Percentiles rank a stretch among this genome's conserved stretches.
Conservation (phyloP, 2,329 filamentous ascomycete species). For the Phialophora expanda region DNA sequence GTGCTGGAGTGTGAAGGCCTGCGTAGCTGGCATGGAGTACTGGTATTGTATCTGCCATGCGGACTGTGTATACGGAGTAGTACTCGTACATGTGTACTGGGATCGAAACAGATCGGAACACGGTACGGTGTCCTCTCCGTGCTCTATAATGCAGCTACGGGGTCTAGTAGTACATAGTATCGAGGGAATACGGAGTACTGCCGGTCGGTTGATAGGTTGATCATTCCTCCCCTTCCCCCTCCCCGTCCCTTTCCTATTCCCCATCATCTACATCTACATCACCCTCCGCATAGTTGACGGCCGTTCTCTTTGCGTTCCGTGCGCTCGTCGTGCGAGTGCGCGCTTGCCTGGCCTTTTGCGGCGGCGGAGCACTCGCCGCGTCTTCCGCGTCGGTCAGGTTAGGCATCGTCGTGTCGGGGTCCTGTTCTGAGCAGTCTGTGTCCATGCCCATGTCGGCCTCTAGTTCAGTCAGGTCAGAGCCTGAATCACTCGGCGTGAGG, state of each 20-base stretch:
- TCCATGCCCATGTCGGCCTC: slow-evolving; percentile 28
- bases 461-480: slow-evolving; percentile 45
- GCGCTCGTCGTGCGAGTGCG: slow-evolving; percentile 31
- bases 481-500: slow-evolving; percentile 1
- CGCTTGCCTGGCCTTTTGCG: neutral
- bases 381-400: slow-evolving; percentile 47
- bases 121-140: too few relatives aligned
- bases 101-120: too few relatives aligned
- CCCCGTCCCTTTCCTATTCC: too few relatives aligned
- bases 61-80: too few relatives aligned
- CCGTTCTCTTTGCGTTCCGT: slow-evolving; percentile 29
- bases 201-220: neutral
- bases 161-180: neutral
- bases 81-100: too few relatives aligned
- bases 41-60: too few relatives aligned
- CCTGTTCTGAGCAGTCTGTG: slow-evolving; percentile 37
- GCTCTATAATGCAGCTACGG: neutral
- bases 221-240: neutral
- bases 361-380: neutral
- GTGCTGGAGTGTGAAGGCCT: too few relatives aligned
- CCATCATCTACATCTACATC: slow-evolving; percentile 24
- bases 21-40: too few relatives aligned
- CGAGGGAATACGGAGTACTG: neutral
- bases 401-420: slow-evolving; percentile 34
- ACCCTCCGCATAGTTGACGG: slow-evolving; percentile 36